Conservation (phyloP, 495 filamentous ascomycete species). For the Penicillium canariense region DNA sequence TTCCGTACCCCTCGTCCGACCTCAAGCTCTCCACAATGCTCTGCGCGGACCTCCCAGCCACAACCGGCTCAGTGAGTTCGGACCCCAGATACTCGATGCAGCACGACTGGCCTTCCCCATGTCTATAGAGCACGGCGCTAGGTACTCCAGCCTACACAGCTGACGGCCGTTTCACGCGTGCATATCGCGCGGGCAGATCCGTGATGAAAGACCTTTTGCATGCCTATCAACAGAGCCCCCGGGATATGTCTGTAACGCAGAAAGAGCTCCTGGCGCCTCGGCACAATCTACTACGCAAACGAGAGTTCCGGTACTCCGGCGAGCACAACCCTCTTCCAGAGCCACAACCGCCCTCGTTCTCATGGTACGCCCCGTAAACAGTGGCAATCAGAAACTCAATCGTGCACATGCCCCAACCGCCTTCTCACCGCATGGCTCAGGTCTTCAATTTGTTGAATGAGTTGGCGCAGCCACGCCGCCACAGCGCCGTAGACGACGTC, state of each 20-base stretch:
- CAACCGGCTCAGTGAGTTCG: background rate
- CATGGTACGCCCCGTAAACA: background rate
- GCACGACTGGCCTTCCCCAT: background rate
- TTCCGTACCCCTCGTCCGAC: background rate
- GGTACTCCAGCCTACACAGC: background rate
- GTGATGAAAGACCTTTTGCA: constrained; percentile 15
- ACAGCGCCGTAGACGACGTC: background rate
- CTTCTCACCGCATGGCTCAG: constrained; percentile 17
- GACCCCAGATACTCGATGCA: background rate
- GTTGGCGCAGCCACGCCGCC: constrained; percentile 5
- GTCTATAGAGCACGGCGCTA: background rate
- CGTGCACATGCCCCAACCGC: constrained; percentile 7
- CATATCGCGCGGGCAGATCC: constrained; percentile 9
- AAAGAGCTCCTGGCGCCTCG: background rate
- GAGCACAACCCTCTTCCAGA: background rate
- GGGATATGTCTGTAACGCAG: constrained; percentile 7
- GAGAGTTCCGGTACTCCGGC: constrained; percentile 24
- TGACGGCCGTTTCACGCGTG: background rate
- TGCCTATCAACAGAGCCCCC: constrained; percentile 10
- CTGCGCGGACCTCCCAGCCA: background rate
- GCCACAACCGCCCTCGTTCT: background rate
- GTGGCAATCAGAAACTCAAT: constrained; percentile 17
- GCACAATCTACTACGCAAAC: background rate
- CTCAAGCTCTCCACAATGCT: background rate
- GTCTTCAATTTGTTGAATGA: background rate